Evolutionary conservation across 2,329 filamentous ascomycete species (phyloP).

Genomic region (Alternaria sp.): DNA sequence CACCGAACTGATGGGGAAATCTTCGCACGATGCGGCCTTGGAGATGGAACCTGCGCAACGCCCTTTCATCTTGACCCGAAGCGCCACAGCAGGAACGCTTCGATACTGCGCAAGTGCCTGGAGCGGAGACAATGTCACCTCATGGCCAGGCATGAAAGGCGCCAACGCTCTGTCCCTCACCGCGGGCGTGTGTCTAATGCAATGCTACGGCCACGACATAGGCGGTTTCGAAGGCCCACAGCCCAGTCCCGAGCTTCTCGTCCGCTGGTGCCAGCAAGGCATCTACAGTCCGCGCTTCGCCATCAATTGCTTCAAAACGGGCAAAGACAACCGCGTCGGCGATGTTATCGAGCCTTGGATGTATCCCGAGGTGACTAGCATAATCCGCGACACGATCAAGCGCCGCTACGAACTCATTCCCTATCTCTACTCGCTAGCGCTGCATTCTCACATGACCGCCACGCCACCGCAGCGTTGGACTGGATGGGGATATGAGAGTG

Average conservation of each 20-base stretch:
- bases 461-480: constrained; percentile 73
- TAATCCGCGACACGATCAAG: constrained; percentile 70
- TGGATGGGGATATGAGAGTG: constrained; percentile 73
- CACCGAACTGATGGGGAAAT: constrained; percentile 74
- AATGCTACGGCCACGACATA: constrained; percentile 76
- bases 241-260: constrained; percentile 71
- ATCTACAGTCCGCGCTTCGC: constrained; percentile 74
- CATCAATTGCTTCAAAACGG: constrained; percentile 81
- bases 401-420: constrained; percentile 75
- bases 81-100: constrained; percentile 73
- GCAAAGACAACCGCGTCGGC: constrained; percentile 68
- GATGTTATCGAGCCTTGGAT: constrained; percentile 82
- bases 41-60: constrained; percentile 65
- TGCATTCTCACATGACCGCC: constrained; percentile 67
- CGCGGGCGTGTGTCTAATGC: constrained; percentile 71
- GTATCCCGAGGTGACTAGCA: constrained; percentile 70
- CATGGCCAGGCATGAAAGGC: constrained; percentile 75
- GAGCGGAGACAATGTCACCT: constrained; percentile 77
- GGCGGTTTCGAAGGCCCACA: constrained; percentile 78
- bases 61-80: constrained; percentile 73
- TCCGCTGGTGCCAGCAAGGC: constrained; percentile 76
- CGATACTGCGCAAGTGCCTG: constrained; percentile 74
- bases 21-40: constrained; percentile 71
- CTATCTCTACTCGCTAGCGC: constrained; percentile 70
- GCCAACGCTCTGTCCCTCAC: constrained; percentile 73